Base-by-base conservation (phyloP, 2,329 filamentous ascomycete genomes). In the Aureobasidium leucospermi region DNA sequence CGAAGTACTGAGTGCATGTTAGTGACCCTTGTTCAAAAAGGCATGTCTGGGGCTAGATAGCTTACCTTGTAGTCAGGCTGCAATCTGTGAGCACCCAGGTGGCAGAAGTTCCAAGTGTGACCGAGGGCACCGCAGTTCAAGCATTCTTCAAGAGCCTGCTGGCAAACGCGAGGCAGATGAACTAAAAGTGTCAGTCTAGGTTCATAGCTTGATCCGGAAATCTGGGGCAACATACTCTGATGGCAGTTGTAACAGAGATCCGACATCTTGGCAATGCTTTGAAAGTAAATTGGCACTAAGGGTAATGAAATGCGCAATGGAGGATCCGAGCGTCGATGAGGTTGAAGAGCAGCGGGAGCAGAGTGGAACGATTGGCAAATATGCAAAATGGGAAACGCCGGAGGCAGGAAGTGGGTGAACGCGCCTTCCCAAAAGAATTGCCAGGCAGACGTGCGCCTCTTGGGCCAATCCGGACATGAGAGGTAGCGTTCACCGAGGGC, bases 181-280 rank as follows among this genome's bases (percentile, higher is more conserved):
- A 19, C 49, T 55, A 42, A 15, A 15, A 5, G 3, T 10, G n/a
- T 56, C 11, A 56, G 28, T 23, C 23, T 23, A 23, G 23, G 3
- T 23, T 23, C 23, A 23, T 23, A 23, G 23, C 23, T 23, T 23
- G 23, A 23, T 23, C 23, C 23, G 23, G 3, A 23, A 23, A 23
- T 23, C 23, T 23, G 23, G 34, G 4, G 15, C 9, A 42, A 46
- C 39, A 43, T 47, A 48, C 59, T 53, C 10, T 15, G 9, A 28
- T 51, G 56, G 15, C 61, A 63, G 31, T 63, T 63, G 34, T 63
- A 56, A 39, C 61, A 63, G 36, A 63, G 53, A 39, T 61, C 52
- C 10, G 48, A 56, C 61, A 63, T 63, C n/a, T 31, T 52, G 31
- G 42, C n/a, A 31, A 51, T 38, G 16, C 32, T 23, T 53, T 38